These are phyloP conservation scores for Penicillium sp. DNA, from an alignment of 2,329 filamentous ascomycete genomes.

Conservation along the genomic window DNA sequence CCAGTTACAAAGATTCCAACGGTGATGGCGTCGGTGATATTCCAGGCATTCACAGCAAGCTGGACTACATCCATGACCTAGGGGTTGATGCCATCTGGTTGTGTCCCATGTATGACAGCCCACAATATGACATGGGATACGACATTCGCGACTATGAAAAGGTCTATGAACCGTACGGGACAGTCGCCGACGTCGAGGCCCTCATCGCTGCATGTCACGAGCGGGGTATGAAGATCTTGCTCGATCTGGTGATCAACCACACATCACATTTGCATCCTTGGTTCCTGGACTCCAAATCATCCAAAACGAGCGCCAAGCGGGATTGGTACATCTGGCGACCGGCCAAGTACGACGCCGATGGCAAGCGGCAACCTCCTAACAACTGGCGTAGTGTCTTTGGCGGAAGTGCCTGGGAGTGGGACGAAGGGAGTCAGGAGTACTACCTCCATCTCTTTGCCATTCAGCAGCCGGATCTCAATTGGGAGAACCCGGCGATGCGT, in stretches of 20 bases:
- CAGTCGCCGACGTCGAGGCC: constrained; percentile 53
- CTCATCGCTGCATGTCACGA: constrained; percentile 52
- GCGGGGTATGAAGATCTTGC: constrained; percentile 60
- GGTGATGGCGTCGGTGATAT: constrained; percentile 58
- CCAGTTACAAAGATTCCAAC: constrained; percentile 47
- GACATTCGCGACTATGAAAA: constrained; percentile 61
- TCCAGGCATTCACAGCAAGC: constrained; percentile 56
- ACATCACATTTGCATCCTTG: constrained; percentile 63
- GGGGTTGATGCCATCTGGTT: constrained; percentile 63
- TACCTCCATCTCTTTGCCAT: constrained; percentile 67
- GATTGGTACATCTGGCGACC: constrained; percentile 58
- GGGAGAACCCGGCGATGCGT: constrained; percentile 61
- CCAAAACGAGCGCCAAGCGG: constrained; percentile 53
- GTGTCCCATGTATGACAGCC: constrained; percentile 60
- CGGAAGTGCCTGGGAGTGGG: constrained; percentile 61
- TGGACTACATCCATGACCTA: constrained; percentile 56
- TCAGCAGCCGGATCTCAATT: constrained; percentile 72
- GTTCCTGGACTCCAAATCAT: constrained; percentile 59
- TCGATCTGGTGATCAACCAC: constrained; percentile 70
- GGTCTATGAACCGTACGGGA: constrained; percentile 57
- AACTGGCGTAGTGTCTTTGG: constrained; percentile 64
- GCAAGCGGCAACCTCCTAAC: constrained; percentile 59
- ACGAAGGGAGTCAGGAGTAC: constrained; percentile 62
- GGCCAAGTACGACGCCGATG: constrained; percentile 45
- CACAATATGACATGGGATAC: constrained; percentile 62